Percentiles rank a stretch among this genome's conserved stretches.
These are phyloP conservation scores for Eutypa lata DNA, from an alignment of 2,329 filamentous ascomycete genomes.

Conservation along the genomic window DNA sequence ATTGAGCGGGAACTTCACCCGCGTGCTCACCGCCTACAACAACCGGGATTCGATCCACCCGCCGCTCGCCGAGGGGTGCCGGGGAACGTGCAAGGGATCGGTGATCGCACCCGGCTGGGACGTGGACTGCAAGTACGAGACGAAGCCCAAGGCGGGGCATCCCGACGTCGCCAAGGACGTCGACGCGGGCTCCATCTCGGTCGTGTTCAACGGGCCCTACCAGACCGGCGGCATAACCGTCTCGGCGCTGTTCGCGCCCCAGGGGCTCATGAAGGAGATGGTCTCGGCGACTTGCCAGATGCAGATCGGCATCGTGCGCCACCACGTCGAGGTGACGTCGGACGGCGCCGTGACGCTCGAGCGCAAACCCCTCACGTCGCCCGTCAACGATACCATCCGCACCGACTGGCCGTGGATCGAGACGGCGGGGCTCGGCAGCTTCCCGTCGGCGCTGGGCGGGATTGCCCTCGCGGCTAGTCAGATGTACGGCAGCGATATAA, in stretches of 20 bases:
- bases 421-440: neutral
- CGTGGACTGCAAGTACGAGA: neutral
- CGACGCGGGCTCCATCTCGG: neutral
- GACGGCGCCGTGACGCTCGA: neutral
- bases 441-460: neutral
- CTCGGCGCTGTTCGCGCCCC: neutral
- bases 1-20: neutral
- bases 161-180: neutral
- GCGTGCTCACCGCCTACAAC: neutral
- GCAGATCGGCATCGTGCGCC: neutral
- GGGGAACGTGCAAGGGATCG: neutral
- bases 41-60: neutral
- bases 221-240: neutral
- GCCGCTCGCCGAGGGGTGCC: neutral
- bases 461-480: neutral
- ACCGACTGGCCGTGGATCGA: neutral
- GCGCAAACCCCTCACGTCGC: neutral
- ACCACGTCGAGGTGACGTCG: neutral
- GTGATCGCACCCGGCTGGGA: neutral
- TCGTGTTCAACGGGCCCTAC: neutral
- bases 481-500: neutral
- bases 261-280: neutral
- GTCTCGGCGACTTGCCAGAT: neutral
- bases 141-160: neutral
- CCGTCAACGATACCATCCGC: neutral